Evolutionary conservation across 2,329 filamentous ascomycete genomes (phyloP).

Genomic region (Aquanectria penicillioides): DNA sequence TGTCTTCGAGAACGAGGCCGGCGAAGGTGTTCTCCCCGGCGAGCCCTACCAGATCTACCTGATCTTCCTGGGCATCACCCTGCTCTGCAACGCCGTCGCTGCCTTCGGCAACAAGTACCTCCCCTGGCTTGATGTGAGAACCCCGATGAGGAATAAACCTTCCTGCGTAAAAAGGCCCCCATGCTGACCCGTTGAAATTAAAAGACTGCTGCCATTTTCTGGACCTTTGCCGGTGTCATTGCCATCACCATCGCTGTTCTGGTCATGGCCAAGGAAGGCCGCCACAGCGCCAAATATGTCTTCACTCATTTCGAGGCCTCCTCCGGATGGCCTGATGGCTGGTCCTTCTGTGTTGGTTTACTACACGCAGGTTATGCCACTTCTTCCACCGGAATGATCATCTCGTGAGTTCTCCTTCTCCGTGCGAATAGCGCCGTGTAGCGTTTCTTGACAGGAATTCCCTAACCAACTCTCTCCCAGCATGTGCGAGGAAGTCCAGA

Average conservation of each 20-base stretch:
- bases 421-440: background rate
- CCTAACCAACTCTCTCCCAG: slow-evolving; percentile 47
- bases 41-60: slow-evolving; percentile 74
- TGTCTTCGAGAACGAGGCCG: slow-evolving; percentile 60
- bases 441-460: too few species aligned
- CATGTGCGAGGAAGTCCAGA: slow-evolving; percentile 78
- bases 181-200: slow-evolving; percentile 18
- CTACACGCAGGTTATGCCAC: slow-evolving; percentile 79
- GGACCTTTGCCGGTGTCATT: slow-evolving; percentile 77
- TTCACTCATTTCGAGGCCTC: slow-evolving; percentile 75
- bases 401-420: slow-evolving; percentile 65
- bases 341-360: slow-evolving; percentile 79
- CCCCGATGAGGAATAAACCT: background rate
- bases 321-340: slow-evolving; percentile 76
- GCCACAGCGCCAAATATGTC: slow-evolving; percentile 69
- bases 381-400: slow-evolving; percentile 82
- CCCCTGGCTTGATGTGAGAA: slow-evolving; percentile 73
- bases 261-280: slow-evolving; percentile 74
- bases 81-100: slow-evolving; percentile 73
- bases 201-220: slow-evolving; percentile 77
- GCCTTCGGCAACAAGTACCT: slow-evolving; percentile 74
- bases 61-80: slow-evolving; percentile 75
- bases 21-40: slow-evolving; percentile 55
- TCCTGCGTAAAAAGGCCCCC: background rate
- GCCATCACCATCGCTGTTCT: slow-evolving; percentile 71